Base-by-base conservation (phyloP, 2,329 filamentous ascomycete species). In the Kalaharituber pfeilii region DNA sequence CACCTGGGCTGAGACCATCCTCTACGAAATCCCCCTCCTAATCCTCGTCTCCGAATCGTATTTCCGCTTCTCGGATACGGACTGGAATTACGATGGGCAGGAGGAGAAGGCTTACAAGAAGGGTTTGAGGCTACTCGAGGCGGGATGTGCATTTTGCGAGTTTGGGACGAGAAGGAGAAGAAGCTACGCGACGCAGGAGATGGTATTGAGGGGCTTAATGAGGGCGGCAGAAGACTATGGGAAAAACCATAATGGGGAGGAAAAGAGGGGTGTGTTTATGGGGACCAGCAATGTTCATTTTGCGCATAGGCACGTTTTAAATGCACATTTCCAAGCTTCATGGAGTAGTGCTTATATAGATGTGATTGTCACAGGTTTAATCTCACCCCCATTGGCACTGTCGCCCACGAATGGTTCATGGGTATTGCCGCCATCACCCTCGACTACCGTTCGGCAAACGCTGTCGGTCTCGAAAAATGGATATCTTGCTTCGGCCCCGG, bases 401-500 rank as follows among this genome's bases (percentile, higher is more conserved):
- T 86, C 1, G 91, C 91, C 0, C 91, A 98, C 66, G 91, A 98
- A 70, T 98, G 91, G 91, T 96, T 95, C 72, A 98, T 98, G 91
- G 88, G 86, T 42, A 89, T 94, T 59, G 91, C 91, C 0, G 88
- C 91, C 36, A 86, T 95, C 62, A 85, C 82, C 3, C 76, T 86
- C 59, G 78, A 95, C 69, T 98, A 98, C 66, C 76, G 79, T 62
- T 74, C 77, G 58, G 88, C 91, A 2, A 94, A 88, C 33, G 86
- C 94, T 67, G 76, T 82, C 59, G 88, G 86, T 0, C 71, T 98
- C 62, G 75, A 79, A 55, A 86, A 93, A 67, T 98, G 91, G 91
- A 78, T 94, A 29, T 80, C 81, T 52, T 94, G 85, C 57, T 98
- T 95, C 66, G 91, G 91, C 3, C 80, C 83, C 65, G 85, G 75